Evolutionary conservation across 805 yeast species (phyloP).

Genomic region (Wickerhamomyces sydowiorum): DNA sequence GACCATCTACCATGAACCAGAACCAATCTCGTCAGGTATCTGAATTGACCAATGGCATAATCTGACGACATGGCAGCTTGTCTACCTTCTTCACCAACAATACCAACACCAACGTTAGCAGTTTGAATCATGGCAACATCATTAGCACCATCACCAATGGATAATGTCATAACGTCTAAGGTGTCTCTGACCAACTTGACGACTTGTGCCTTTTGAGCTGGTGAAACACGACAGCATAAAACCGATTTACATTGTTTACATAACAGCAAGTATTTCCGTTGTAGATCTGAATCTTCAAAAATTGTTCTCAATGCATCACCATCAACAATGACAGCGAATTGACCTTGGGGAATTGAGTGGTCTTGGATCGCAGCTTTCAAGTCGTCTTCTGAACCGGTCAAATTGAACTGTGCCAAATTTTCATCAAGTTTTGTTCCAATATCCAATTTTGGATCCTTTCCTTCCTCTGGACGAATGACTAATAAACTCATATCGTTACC

Average conservation of each 20-base stretch:
- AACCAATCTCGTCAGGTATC: conserved; percentile 59
- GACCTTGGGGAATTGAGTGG: conserved; percentile 66
- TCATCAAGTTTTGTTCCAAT: conserved; percentile 43
- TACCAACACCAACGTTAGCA: conserved; percentile 66
- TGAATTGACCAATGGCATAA: conserved; percentile 79
- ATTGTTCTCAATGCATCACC: conserved; percentile 67
- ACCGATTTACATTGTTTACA: conserved; percentile 79
- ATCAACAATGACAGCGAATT: conserved; percentile 66
- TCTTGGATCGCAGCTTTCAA: conserved; percentile 43
- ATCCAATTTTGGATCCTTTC: conserved; percentile 32
- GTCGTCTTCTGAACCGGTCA: conserved; percentile 56
- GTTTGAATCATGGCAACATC: conserved; percentile 90
- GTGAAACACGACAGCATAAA: conserved; percentile 78
- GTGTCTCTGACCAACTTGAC: conserved; percentile 67
- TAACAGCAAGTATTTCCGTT: conserved; percentile 56
- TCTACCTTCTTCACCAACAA: conserved; percentile 86
- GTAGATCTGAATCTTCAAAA: conserved; percentile 33
- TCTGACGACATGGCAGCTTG: conserved; percentile 88
- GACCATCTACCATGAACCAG: conserved; percentile 85
- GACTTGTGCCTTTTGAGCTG: conserved; percentile 76
- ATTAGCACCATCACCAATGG: conserved; percentile 81
- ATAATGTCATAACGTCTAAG: conserved; percentile 75
- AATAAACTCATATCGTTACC: conserved; percentile 69
- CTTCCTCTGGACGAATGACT: conserved; percentile 45
- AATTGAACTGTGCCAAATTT: conserved; percentile 39